Evolutionary conservation across 805 yeast species (phyloP).

Genomic region (Metschnikowia cubensis): DNA sequence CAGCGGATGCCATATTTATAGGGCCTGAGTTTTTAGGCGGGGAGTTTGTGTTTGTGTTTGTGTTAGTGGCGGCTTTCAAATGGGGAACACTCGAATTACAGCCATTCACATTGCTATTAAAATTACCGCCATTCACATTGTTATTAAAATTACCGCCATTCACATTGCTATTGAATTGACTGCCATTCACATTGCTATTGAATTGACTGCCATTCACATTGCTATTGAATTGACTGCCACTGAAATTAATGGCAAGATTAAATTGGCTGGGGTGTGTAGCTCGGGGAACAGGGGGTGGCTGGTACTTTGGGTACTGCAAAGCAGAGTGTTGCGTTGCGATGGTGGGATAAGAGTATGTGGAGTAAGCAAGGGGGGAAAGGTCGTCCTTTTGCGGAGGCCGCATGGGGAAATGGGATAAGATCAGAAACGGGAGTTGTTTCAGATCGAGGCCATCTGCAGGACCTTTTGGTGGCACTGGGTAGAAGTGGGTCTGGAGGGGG

Average conservation of each 20-base stretch:
- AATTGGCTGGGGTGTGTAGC: not conserved
- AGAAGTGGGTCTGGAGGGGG: not conserved
- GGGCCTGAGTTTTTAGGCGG: too few relatives aligned
- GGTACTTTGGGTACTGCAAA: not conserved
- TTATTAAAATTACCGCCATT: not conserved
- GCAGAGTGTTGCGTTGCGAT: not conserved
- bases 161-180: too few relatives aligned
- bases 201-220: not conserved
- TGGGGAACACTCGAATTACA: too few relatives aligned
- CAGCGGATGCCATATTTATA: too few relatives aligned
- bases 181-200: not conserved
- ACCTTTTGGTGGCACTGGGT: not conserved
- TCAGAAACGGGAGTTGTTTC: not conserved
- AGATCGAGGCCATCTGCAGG: not conserved
- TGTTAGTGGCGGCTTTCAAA: too few relatives aligned
- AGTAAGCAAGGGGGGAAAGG: constrained; percentile 8
- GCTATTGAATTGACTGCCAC: not conserved
- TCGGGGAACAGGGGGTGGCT: constrained; percentile 1
- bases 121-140: not conserved
- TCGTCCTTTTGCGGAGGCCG: constrained; percentile 3
- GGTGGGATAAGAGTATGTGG: not conserved
- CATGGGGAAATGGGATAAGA: not conserved
- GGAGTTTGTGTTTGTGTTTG: too few relatives aligned
- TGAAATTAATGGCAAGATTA: not conserved
- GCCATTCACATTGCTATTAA: not conserved